Base-by-base conservation (phyloP, 2,329 filamentous ascomycete species). In the Ophiostoma sp. region DNA sequence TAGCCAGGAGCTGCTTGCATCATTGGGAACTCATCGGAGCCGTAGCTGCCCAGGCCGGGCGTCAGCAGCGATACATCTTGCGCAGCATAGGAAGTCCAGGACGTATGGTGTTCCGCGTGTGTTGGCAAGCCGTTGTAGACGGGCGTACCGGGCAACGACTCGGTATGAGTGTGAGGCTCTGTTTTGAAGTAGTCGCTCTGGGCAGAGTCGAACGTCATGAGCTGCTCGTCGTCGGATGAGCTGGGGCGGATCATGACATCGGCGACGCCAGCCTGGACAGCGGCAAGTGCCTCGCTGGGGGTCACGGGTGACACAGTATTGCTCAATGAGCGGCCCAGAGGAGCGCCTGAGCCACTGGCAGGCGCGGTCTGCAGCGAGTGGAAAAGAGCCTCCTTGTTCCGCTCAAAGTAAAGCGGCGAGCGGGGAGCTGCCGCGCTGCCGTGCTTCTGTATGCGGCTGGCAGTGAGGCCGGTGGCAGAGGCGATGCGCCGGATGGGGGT, bases 401-500 rank as follows among this genome's bases (percentile, higher is more conserved):
- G 16, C 5, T 63, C 60, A 42, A 63, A 18, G 60, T 18, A 42
- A n/a, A 80, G 76, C 12, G 81, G 80, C 0, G 81, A 82, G 16
- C 80, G 78, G 0, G 80, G 80, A 3, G 77, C 78, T 0, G 71
- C 65, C 16, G 65, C 18, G 2, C 68, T 45, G 12, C 72, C 70
- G 2, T 76, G 73, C 71, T 82, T 83, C 65, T 81, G 79, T 14
- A 83, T 78, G 27, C 81, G 76, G 12, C 77, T 78, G 47, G 76
- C 71, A 63, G 80, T 74, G 9, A 72, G 66, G 5, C 83, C 81
- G 4, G 79, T 81, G 8, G 82, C 79, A 2, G 84, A 86, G 14
- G 81, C 80, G 60, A 85, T 84, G 58, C 84, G 81, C 38, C 83
- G 81, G 76, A 86, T 84, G 2, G 82, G 81, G 69, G 79, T 80